Percentiles rank a stretch among this genome's conserved stretches.
phyloP scores from a whole-genome alignment of 305 asterid species.

The Rubia occidens region DNA sequence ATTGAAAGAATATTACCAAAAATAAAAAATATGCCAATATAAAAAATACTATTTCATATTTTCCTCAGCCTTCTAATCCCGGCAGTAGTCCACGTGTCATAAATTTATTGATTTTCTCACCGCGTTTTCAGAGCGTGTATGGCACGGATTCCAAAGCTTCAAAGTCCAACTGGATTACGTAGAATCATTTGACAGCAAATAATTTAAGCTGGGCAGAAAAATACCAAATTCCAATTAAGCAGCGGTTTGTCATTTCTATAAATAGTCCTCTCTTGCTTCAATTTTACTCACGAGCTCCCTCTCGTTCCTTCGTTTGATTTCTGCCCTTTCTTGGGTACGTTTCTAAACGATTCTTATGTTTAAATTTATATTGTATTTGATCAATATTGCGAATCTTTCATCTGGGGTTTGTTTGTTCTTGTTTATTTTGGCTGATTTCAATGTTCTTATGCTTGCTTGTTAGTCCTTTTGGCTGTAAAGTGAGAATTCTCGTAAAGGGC shows the following conservation, averaged over 20 bases:
- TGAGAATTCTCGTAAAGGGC: background rate
- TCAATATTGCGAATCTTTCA: background rate
- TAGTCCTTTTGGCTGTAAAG: background rate
- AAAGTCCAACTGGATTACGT: background rate
- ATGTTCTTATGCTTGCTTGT: background rate
- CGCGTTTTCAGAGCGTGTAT: too few relatives aligned
- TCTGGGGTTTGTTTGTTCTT: slow-evolving; percentile 7
- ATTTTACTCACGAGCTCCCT: background rate
- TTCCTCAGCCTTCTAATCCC: too few relatives aligned
- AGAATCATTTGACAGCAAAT: background rate
- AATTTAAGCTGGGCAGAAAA: too few relatives aligned
- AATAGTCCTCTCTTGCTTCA: background rate
- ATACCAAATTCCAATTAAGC: background rate
- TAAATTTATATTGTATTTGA: background rate
- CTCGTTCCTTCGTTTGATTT: background rate
- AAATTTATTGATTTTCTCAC: too few relatives aligned
- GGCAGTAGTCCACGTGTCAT: too few relatives aligned
- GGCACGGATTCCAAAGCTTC: background rate
- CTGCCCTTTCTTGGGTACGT: background rate
- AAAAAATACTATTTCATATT: too few relatives aligned
- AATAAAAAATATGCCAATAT: too few relatives aligned
- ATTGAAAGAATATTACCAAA: too few relatives aligned
- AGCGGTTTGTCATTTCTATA: background rate
- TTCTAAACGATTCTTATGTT: background rate
- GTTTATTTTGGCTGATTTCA: background rate